Conservation (phyloP, 164 flowering plant species). For the Nymphaea colorata region DNA sequence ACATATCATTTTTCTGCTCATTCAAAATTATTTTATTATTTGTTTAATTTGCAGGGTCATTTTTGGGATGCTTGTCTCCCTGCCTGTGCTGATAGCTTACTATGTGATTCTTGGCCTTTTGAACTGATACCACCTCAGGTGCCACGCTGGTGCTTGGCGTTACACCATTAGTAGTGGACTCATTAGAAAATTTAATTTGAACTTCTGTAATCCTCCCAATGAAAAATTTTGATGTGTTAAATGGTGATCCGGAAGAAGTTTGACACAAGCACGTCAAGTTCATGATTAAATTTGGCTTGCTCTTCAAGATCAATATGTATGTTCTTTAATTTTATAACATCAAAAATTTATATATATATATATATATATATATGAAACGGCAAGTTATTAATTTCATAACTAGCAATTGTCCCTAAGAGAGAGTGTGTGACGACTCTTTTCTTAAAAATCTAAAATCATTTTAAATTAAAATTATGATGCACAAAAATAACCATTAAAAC, state of each 20-base stretch:
- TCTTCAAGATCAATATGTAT: no score
- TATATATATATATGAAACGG: no score
- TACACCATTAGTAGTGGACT: background rate
- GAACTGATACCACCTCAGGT: conserved; percentile 9
- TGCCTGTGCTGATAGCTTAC: conserved; percentile 46
- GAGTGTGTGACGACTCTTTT: no score
- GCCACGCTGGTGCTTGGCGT: background rate
- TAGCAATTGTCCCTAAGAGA: no score
- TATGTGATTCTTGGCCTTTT: conserved; percentile 30
- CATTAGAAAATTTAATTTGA: background rate
- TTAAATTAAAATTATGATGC: no score
- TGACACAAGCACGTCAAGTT: background rate
- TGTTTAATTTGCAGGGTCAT: conserved; percentile 45
- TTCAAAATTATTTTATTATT: no score
- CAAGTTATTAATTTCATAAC: no score
- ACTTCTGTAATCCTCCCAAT: background rate
- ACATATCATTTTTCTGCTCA: no score
- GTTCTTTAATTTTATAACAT: no score
- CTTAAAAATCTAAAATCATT: no score
- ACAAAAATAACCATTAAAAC: no score
- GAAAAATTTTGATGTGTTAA: background rate
- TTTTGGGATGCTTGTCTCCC: conserved; percentile 45
- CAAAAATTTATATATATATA: no score
- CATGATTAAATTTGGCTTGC: background rate
- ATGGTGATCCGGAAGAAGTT: background rate